Base-by-base conservation (phyloP, 2,329 filamentous ascomycete species). In the Penicillium sp. region DNA sequence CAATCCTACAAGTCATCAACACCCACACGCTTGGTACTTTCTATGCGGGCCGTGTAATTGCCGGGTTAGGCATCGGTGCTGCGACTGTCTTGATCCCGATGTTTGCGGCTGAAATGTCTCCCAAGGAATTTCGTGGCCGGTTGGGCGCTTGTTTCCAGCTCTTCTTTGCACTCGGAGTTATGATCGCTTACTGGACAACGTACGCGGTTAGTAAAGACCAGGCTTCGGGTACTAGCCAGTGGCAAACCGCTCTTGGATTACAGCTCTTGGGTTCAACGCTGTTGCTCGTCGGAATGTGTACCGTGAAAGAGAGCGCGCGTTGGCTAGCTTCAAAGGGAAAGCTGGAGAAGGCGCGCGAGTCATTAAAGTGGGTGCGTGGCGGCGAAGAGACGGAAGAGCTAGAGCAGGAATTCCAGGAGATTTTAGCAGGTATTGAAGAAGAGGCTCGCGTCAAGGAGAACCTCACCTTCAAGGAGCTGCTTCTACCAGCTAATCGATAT, bases 301-400 rank as follows among this genome's bases (percentile, higher is more conserved):
- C 81, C 2, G 77, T 78, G 23, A 78, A 76, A 55, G 81, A 83
- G 69, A 81, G 78, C 53, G 70, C 73, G 1, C 69, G 78, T 47
- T 81, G 81, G 80, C 65, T 81, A 16, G 78, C 80, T 5, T 77
- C 78, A 60, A 77, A 75, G 35, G 80, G 78, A 1, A 71, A 74
- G 14, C 70, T 69, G 3, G 78, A 83, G 1, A 74, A 83, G 61
- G 81, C 80, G 2, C 69, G 78, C 55, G 69, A 78, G 52, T 79
- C 77, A 3, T 66, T 84, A n/a, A 73, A 78, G 21, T 83, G 81
- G 81, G 77, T 84, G 13, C 77, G 81, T 3, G 81, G 80, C 4
- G 81, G 78, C n/a, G 71, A 74, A 7, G 72, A 75, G 33, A 71
- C 67, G 1, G 62, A 70, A 9, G 72, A 72, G 37, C 57, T 75